Evolutionary conservation across 306 rosid species (phyloP), one percentile per base, ranked within the genome.

Genomic region (Acacia crassicarpa): DNA sequence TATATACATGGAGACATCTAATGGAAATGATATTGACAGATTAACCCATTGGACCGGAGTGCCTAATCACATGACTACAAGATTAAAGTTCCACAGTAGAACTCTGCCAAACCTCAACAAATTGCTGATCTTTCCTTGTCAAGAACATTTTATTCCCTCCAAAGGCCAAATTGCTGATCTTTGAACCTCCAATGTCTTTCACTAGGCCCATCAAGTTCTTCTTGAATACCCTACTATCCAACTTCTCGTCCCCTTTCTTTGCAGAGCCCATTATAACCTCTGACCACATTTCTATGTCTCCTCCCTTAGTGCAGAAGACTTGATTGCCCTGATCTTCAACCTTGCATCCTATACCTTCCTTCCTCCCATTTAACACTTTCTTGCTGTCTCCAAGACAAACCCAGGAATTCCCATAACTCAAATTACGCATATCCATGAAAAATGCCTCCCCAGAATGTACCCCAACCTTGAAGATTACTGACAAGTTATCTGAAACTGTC

Each of bases 51-150:
- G 2, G 7, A 9, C 1, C 38, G 72, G 11, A 54, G 25, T 20
- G 61, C 23, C 10, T 56, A 22, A 22, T 20, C 20, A 11, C 43
- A 69, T 72, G 23, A 15, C 43, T 25, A 45, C 4, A 51, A 53
- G 68, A 80, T 91, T 86, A 90, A 82, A 86, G 82, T 74, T 89
- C 93, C 82, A 86, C 85, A 0, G 81, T 80, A 45, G 93, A 88
- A 87, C 95, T 89, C 85, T 92, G 94, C 99, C 99, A 95, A 59
- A 93, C 94, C 90, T 95, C 99, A 78, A 95, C 96, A 87, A 43
- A 83, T 67, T 92, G 97, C 67, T 89, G 89, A 77, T 92, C 97
- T 80, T 89, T 93, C 83, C 97, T 90, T 0, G 93, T 88, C 74
- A 93, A 83, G 80, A 92, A 91, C 99, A 95, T 95, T 54, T 91